These are phyloP conservation scores for Plasmodium berghei DNA, from an alignment of 169 alveolate species.

Conservation along the genomic window DNA sequence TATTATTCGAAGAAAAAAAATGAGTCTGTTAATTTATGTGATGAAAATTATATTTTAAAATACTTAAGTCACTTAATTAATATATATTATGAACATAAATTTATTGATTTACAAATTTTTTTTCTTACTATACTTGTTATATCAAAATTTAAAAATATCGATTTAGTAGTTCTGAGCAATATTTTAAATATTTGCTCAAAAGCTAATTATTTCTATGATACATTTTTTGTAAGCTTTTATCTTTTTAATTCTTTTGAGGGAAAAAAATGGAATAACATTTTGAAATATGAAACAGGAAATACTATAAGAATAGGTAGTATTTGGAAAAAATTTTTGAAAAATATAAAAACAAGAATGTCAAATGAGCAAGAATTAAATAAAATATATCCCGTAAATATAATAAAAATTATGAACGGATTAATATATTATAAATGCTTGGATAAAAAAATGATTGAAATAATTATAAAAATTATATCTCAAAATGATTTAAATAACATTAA, in stretches of 20 bases:
- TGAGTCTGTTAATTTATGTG: not conserved
- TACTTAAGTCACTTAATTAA: conserved; percentile 34
- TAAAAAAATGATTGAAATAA: conserved; percentile 20
- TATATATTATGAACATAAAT: conserved; percentile 21
- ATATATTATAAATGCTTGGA: conserved; percentile 20
- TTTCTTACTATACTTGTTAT: conserved; percentile 8
- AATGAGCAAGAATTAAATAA: conserved; percentile 10
- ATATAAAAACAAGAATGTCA: conserved; percentile 4
- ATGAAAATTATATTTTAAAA: conserved; percentile 7
- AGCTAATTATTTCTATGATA: conserved; percentile 12
- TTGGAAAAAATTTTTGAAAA: conserved; percentile 32
- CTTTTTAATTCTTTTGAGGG: not conserved
- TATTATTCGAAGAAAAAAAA: not conserved
- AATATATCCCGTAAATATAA: conserved; percentile 39
- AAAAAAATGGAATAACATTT: not conserved
- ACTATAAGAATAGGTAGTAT: not conserved
- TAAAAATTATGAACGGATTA: conserved; percentile 31
- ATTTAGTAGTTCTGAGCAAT: conserved; percentile 34
- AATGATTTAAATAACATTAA: not conserved
- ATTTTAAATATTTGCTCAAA: conserved; percentile 37
- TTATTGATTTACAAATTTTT: conserved; percentile 17
- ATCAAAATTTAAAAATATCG: conserved; percentile 30
- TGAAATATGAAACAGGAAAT: not conserved
- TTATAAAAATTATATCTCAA: conserved; percentile 16
- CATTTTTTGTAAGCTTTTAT: conserved; percentile 27